A percentile compares a stretch with the other conserved stretches of the same genome.
These are phyloP conservation scores for Tanacetum coccineum DNA, from an alignment of 129 eudicot species.

Conservation along the genomic window DNA sequence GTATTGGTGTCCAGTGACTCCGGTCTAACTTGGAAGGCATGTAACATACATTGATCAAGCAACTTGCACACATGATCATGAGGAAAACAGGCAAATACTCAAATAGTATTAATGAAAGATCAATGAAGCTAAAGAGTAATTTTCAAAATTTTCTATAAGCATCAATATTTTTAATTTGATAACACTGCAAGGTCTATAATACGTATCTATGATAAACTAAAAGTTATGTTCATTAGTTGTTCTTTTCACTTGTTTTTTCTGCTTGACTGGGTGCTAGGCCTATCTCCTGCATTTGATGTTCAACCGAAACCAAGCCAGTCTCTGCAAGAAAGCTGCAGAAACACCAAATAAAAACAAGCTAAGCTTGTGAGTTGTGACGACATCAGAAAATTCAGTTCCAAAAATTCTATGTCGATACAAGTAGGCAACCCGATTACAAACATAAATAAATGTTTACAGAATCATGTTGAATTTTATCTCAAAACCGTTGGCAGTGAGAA, in stretches of 20 bases:
- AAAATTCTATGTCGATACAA: not conserved
- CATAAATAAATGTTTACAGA: too few relatives aligned
- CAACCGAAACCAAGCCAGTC: conserved; percentile 87
- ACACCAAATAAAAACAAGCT: conserved; percentile 16
- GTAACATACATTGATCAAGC: too few relatives aligned
- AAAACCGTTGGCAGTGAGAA: too few relatives aligned
- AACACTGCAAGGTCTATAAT: not conserved
- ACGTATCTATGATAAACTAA: not conserved
- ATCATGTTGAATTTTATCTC: too few relatives aligned
- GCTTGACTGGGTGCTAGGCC: conserved; percentile 51
- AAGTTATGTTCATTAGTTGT: conserved; percentile 22
- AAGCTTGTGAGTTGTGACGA: not conserved
- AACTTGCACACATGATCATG: not conserved
- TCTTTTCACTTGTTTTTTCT: conserved; percentile 39
- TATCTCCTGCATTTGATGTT: conserved; percentile 91
- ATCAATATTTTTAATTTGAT: not conserved
- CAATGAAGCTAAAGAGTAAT: not conserved
- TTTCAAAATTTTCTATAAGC: not conserved
- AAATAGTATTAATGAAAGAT: not conserved
- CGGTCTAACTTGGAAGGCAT: too few relatives aligned
- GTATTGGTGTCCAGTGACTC: too few relatives aligned
- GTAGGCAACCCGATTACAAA: too few relatives aligned
- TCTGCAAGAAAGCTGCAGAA: conserved; percentile 79
- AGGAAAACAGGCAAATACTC: not conserved
- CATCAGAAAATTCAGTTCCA: not conserved